Percentiles rank a stretch among this genome's conserved stretches.
phyloP scores from a whole-genome alignment of 345 rosid genomes.

The Stellera chamaejasme region DNA sequence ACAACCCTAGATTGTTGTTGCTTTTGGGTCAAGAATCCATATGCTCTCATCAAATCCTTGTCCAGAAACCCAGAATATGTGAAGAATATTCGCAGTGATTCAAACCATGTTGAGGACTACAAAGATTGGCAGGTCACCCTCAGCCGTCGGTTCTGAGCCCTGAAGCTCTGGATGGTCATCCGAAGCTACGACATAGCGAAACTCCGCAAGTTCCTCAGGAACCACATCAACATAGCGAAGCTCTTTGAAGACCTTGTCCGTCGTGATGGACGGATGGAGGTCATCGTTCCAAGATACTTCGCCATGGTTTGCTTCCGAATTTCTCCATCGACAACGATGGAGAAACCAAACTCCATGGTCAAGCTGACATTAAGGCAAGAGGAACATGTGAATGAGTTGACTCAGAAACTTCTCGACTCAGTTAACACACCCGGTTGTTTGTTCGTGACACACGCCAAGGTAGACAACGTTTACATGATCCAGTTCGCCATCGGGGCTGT shows the following conservation, averaged over 20 bases:
- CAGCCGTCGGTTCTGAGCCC: constrained; percentile 35
- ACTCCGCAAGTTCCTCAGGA: constrained; percentile 32
- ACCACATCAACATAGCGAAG: constrained; percentile 27
- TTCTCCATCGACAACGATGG: too few species aligned
- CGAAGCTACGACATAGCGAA: constrained; percentile 26
- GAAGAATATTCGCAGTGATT: constrained; percentile 23
- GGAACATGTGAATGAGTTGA: constrained; percentile 6
- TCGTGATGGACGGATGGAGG: constrained; percentile 32
- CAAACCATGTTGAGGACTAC: constrained; percentile 27
- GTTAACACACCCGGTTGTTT: constrained; percentile 32
- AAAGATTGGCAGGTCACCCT: constrained; percentile 46
- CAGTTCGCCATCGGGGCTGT: constrained; percentile 41
- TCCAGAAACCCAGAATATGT: constrained; percentile 31
- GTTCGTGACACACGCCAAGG: constrained; percentile 30
- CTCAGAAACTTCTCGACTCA: constrained; percentile 31
- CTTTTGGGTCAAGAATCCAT: constrained; percentile 34
- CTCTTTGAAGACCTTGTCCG: constrained; percentile 29
- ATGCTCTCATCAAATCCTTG: constrained; percentile 21
- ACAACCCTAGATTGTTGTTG: constrained; percentile 39
- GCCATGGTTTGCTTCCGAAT: constrained; percentile 35
- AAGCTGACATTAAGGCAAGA: too few species aligned
- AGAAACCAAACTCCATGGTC: too few species aligned
- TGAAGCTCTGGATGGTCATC: constrained; percentile 29
- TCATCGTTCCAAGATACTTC: constrained; percentile 27
- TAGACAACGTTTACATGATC: constrained; percentile 26